phyloP scores from a whole-genome alignment of 176 grass and related monocot genomes.

The Saccharum officinarum region DNA sequence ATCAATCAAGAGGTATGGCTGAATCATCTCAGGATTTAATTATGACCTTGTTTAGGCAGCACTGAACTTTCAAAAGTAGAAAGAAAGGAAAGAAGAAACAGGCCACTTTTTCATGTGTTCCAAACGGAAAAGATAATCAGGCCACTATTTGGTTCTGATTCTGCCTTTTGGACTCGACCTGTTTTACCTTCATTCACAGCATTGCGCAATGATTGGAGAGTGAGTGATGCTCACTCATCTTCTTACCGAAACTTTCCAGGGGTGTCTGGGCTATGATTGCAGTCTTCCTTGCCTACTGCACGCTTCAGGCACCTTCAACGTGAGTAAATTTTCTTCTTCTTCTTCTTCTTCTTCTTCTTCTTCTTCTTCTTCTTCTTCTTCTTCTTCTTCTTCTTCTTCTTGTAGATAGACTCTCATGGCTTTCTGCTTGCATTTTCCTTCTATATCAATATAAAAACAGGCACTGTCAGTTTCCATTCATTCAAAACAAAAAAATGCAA shows the following conservation, averaged over 20 bases:
- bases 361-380: not conserved
- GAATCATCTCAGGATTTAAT: not conserved
- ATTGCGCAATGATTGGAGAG: constrained; percentile 42
- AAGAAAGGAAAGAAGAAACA: not conserved
- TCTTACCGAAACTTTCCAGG: constrained; percentile 49
- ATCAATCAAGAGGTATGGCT: constrained; percentile 84
- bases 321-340: no score
- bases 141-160: not conserved
- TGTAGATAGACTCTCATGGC: not conserved
- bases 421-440: not conserved
- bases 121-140: not conserved
- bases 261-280: constrained; percentile 98
- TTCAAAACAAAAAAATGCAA: not conserved
- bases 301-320: constrained; percentile 97
- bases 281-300: constrained; percentile 93
- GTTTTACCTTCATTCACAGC: constrained; percentile 29
- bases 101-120: not conserved
- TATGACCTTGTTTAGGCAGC: not conserved
- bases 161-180: constrained; percentile 34
- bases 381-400: no score
- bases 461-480: not conserved
- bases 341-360: not conserved
- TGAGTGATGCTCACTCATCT: constrained; percentile 40
- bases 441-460: not conserved
- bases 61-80: constrained; percentile 6